Evolutionary conservation across 257 asterid species (phyloP).

Genomic region (Nicotiana noctiflora): DNA sequence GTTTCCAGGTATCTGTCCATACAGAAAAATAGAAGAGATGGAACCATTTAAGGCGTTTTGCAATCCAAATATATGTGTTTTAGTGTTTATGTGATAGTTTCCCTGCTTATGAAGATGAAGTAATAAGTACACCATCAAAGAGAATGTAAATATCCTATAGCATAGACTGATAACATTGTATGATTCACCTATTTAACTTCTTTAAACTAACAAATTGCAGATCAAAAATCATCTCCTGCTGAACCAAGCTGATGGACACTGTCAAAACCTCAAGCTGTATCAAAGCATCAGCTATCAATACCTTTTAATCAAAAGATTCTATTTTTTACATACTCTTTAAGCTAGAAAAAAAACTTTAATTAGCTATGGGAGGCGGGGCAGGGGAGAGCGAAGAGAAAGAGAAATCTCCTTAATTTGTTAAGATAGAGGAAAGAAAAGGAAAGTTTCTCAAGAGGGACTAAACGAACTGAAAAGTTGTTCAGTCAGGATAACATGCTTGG

Average conservation of each 20-base stretch:
- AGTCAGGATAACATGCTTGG: neutral
- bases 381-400: neutral
- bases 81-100: neutral
- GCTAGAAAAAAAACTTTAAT: neutral
- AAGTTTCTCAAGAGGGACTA: neutral
- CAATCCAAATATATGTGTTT: constrained; percentile 13
- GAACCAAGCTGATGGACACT: neutral
- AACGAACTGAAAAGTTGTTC: neutral
- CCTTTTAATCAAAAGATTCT: neutral
- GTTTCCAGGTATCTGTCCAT: constrained; percentile 84
- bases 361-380: neutral
- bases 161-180: neutral
- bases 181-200: neutral
- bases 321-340: neutral
- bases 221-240: neutral
- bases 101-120: neutral
- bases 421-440: neutral
- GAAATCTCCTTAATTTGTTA: neutral
- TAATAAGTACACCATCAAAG: neutral
- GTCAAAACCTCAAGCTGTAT: neutral
- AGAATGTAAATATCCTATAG: neutral
- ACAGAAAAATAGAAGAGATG: constrained; percentile 21
- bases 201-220: neutral
- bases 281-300: neutral
- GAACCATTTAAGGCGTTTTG: constrained; percentile 11